phyloP scores from a whole-genome alignment of 2,329 filamentous ascomycete species.

The Clonostachys rhizophaga region DNA sequence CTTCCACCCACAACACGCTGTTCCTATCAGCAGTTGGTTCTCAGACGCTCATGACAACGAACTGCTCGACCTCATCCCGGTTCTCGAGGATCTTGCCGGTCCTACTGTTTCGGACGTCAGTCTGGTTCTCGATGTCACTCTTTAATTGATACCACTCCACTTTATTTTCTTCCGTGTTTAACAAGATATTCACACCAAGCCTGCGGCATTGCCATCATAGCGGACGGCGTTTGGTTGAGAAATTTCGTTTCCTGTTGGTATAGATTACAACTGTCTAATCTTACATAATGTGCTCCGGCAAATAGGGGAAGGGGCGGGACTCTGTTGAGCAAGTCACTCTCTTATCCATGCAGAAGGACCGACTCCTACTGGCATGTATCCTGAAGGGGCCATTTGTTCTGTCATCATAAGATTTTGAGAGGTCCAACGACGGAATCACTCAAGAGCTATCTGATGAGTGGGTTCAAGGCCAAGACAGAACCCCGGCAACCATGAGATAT shows the following conservation, averaged over 20 bases:
- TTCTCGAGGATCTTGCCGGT: conserved; percentile 92
- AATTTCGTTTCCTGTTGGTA: conserved; percentile 36
- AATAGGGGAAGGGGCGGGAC: not conserved
- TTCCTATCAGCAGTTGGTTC: conserved; percentile 99
- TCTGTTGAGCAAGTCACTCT: not conserved
- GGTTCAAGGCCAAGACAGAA: no score
- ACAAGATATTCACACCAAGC: not conserved
- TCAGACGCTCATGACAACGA: conserved; percentile 99
- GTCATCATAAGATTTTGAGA: no score
- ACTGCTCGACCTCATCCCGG: conserved; percentile 92
- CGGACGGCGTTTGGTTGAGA: conserved; percentile 50
- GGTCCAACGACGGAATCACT: no score
- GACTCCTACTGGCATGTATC: no score
- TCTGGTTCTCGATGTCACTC: conserved; percentile 89
- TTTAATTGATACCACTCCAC: conserved; percentile 36
- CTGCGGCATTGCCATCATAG: conserved; percentile 40
- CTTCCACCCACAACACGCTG: conserved; percentile 97
- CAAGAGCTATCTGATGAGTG: no score
- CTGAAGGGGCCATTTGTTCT: no score
- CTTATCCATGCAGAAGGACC: no score
- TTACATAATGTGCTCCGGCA: conserved; percentile 32
- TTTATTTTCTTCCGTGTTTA: not conserved
- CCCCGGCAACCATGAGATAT: no score
- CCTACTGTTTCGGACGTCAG: conserved; percentile 91
- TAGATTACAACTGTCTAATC: conserved; percentile 49